Conservation (phyloP, 805 yeast genomes). For the Vanderwaltozyma tropicalis region DNA sequence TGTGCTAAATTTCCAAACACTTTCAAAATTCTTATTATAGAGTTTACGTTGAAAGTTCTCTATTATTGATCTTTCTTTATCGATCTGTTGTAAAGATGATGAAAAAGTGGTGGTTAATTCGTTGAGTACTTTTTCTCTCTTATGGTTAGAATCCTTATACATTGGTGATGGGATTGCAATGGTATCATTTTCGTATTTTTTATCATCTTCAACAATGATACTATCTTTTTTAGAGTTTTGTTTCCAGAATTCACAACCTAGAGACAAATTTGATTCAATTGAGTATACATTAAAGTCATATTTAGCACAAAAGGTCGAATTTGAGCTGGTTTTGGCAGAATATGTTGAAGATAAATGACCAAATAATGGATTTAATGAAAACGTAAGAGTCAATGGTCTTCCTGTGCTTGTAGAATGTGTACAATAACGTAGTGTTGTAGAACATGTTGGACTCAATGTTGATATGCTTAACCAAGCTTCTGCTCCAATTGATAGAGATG, state of each 20-base stretch:
- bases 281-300: slow-evolving; percentile 89
- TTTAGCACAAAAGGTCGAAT: slow-evolving; percentile 68
- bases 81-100: slow-evolving; percentile 24
- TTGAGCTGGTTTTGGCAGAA: slow-evolving; percentile 66
- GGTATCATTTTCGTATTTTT: neutral
- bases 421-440: slow-evolving; percentile 75
- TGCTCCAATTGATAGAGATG: slow-evolving; percentile 65
- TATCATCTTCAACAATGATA: neutral
- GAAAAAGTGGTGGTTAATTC: slow-evolving; percentile 24
- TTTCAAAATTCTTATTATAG: slow-evolving; percentile 46
- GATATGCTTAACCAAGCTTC: slow-evolving; percentile 83
- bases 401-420: slow-evolving; percentile 81
- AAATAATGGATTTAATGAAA: slow-evolving; percentile 78
- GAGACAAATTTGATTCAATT: slow-evolving; percentile 71
- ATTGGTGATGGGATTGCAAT: neutral
- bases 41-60: slow-evolving; percentile 42
- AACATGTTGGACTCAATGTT: slow-evolving; percentile 81
- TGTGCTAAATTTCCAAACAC: slow-evolving; percentile 66
- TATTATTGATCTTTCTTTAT: slow-evolving; percentile 34
- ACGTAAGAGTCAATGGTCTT: slow-evolving; percentile 78
- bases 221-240: neutral
- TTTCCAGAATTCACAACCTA: slow-evolving; percentile 82
- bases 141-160: neutral
- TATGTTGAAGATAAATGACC: slow-evolving; percentile 86
- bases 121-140: slow-evolving; percentile 15